phyloP scores from a whole-genome alignment of 805 yeast species.

The Starmerella bacillaris region DNA sequence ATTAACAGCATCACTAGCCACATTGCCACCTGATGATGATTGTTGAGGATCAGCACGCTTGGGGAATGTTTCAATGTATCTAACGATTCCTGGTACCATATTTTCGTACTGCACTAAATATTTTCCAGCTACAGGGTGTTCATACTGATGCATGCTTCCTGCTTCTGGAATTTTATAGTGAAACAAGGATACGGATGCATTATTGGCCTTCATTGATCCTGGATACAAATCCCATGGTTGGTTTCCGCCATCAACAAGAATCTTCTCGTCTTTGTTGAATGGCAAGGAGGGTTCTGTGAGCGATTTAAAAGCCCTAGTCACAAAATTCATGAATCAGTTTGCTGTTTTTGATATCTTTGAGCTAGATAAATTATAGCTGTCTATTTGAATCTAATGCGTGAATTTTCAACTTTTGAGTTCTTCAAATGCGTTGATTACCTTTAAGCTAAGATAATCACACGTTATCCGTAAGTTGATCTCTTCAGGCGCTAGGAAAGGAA shows the following conservation, averaged over 20 bases:
- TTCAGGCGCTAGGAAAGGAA: too few relatives aligned
- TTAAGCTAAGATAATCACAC: too few relatives aligned
- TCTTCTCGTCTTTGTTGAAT: conserved; percentile 23
- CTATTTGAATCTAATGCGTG: too few relatives aligned
- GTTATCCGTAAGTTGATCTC: too few relatives aligned
- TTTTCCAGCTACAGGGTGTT: neutral
- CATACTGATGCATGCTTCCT: neutral
- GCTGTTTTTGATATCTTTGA: too few relatives aligned
- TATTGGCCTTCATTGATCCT: conserved; percentile 34
- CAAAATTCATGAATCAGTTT: neutral
- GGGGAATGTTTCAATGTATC: conserved; percentile 32
- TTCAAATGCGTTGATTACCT: too few relatives aligned
- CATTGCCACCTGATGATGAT: too few relatives aligned
- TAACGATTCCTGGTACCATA: conserved; percentile 52
- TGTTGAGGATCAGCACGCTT: neutral
- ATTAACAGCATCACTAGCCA: too few relatives aligned
- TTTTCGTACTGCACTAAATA: neutral
- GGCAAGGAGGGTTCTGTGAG: conserved; percentile 5
- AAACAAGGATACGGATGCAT: conserved; percentile 25
- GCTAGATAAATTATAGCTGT: too few relatives aligned
- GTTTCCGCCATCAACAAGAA: conserved; percentile 18
- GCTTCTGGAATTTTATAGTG: neutral
- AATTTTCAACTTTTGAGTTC: too few relatives aligned
- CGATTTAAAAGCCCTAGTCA: neutral
- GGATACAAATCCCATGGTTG: conserved; percentile 46